Conservation (phyloP, 2,329 filamentous ascomycete genomes). For the Alternaria sp. region DNA sequence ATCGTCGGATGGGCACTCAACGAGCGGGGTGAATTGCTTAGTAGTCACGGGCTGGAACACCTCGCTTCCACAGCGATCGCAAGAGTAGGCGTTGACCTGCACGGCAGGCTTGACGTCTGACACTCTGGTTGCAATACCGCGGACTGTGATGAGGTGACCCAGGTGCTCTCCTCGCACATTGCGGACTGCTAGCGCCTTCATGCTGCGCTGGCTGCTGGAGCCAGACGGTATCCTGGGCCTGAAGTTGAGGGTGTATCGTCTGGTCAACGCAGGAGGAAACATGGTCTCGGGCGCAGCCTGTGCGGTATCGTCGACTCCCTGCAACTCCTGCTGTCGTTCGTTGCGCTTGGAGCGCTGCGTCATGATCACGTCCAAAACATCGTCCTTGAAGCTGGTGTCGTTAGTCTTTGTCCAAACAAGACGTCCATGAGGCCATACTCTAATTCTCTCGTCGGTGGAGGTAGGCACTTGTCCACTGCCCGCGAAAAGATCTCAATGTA, state of each 20-base stretch:
- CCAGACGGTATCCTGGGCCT: conserved; percentile 82
- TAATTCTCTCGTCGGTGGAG: conserved; percentile 76
- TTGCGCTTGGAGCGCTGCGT: conserved; percentile 88
- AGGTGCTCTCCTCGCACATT: conserved; percentile 93
- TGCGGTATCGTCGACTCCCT: conserved; percentile 57
- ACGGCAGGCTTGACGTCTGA: conserved; percentile 98
- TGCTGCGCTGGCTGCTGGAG: conserved; percentile 66
- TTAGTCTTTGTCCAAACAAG: conserved; percentile 29
- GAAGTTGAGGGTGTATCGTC: conserved; percentile 95
- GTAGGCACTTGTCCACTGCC: conserved; percentile 87
- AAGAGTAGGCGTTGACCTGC: conserved; percentile 98
- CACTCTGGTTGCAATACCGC: conserved; percentile 92
- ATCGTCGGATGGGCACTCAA: conserved; percentile 86
- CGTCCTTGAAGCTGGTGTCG: conserved; percentile 84
- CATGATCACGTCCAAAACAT: conserved; percentile 96
- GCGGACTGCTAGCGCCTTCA: conserved; percentile 83
- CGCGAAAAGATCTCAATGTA: conserved; percentile 92
- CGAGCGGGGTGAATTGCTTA: conserved; percentile 88
- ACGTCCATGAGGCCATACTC: conserved; percentile 64
- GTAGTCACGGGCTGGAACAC: conserved; percentile 95
- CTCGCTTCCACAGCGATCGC: conserved; percentile 94
- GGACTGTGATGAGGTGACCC: conserved; percentile 89
- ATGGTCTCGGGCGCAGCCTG: conserved; percentile 75
- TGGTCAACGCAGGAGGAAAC: conserved; percentile 90
- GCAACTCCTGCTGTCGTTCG: conserved; percentile 68